Base-by-base conservation (phyloP, 306 rosid species). In the Prunus mongolica region DNA sequence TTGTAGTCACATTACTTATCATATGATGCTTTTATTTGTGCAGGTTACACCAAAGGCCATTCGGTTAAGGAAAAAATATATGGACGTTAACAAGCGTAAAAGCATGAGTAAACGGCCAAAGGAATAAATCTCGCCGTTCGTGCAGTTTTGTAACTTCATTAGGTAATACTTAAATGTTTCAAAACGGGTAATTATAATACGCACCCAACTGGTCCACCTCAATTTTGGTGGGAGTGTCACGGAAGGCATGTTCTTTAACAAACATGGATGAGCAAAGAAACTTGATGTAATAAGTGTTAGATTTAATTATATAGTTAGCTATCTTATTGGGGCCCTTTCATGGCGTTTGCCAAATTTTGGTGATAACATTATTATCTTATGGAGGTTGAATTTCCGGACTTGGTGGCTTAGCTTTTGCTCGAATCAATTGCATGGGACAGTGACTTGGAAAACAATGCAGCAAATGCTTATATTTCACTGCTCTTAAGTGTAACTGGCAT, bases 21-120 rank as follows among this genome's bases (percentile, higher is more conserved):
- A 14, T 8, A 41, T 52, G 24, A 34, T 57, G 65, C 51, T 30
- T 74, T 15, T 58, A 12, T 25, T 7, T 52, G 8, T 80, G 80
- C 78, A 95, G 98, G 99, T 95, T 77, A 95, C 99, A 25, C 99
- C 99, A 32, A 92, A 95, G 85, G 74, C 89, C 63, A 90, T 95
- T 66, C 87, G 99, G 63, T 82, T 95, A 67, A 84, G 99, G 82
- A 95, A 95, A 85, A 95, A 89, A 79, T 92, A 92, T 80, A 89
- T 92, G 74, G 99, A 95, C 32, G 97, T 84, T 46, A 89, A 74
- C 90, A 95, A 90, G 87, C 97, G 99, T 34, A 95, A 92, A 86
- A 25, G 79, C 75, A 92, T 95, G 99, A 95, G 97, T 27, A 89
- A 74, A 81, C 90, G 28, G 82, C 91, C 82, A 64, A 88, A 93